phyloP scores from a whole-genome alignment of 2,329 filamentous ascomycete species.

The Immersiporthe knoxdaviesiana region DNA sequence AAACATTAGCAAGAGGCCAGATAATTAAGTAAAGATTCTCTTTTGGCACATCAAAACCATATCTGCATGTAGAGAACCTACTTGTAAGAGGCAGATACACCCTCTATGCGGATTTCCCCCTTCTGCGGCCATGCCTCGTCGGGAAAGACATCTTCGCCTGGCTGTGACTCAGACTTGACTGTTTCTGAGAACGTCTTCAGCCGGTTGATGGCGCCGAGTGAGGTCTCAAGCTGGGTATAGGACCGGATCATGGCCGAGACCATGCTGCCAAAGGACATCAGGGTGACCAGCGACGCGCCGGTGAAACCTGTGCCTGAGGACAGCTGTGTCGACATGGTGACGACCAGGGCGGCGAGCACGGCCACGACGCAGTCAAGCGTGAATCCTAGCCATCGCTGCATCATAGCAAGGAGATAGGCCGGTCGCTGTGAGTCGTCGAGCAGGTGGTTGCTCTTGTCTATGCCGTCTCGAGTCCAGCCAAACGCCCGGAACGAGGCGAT shows the following conservation, averaged over 20 bases:
- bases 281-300: conserved; percentile 44
- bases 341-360: conserved; percentile 50
- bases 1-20: background rate
- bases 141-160: conserved; percentile 34
- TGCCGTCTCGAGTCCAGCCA: conserved; percentile 52
- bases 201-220: conserved; percentile 39
- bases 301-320: conserved; percentile 42
- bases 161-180: conserved; percentile 33
- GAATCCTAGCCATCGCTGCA: conserved; percentile 61
- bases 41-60: no score
- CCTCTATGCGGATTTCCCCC: conserved; percentile 34
- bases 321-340: conserved; percentile 52
- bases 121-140: conserved; percentile 37
- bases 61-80: background rate
- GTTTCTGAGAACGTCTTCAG: conserved; percentile 35
- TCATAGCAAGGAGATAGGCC: conserved; percentile 59
- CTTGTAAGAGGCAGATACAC: conserved; percentile 34
- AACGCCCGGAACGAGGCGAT: conserved; percentile 61
- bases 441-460: conserved; percentile 49
- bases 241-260: conserved; percentile 38
- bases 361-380: conserved; percentile 55
- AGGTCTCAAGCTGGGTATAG: conserved; percentile 42
- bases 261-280: conserved; percentile 42
- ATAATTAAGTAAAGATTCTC: no score
- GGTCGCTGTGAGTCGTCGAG: conserved; percentile 60